Evolutionary conservation across 257 asterid species (phyloP), one percentile per base, ranked within the genome.

Genomic region (Cinchona pubescens): DNA sequence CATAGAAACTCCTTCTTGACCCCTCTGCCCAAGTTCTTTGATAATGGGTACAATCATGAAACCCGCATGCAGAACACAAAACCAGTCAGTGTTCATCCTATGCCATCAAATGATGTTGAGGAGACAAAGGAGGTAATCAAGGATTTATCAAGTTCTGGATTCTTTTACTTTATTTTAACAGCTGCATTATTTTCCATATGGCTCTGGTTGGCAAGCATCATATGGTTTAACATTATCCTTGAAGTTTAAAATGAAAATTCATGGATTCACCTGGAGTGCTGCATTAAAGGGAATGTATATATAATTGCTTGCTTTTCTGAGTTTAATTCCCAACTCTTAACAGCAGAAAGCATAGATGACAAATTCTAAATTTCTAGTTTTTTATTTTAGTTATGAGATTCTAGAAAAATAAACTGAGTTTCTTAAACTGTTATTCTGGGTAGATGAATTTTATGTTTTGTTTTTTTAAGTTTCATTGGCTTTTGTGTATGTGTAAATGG

Each of bases 41-140:
- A 80, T 80, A 84, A 79, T 69, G 91, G 85, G 43, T 79, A 75
- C 72, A 30, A 80, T 59, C 83, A 82, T 21, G 86, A 79, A 74
- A 83, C 46, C 53, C 30, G 21, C 62, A 69, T 69, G 59, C 94
- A 83, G 82, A 82, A 74, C 82, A 67, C 78, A 69, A 87, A 81
- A 74, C 79, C 78, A 58, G 75, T 76, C 68, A 84, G 80, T 68
- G 85, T 85, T 75, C 88, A 84, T 81, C 91, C 88, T 73, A 80
- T 86, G 79, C 87, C 91, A 70, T 80, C 80, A 63, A 82, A 67
- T 67, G 83, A 75, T 69, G 53, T 42, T 82, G 80, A 59, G 78
- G 82, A 80, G 76, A 89, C 85, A 56, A 86, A 87, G 72, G 92
- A 90, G 85, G 98, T 89, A 88, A 76, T 83, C 42, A 56, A n/a